Base-by-base conservation (phyloP, 768 basidiomycete genomes). In the Boletus reticuloceps region DNA sequence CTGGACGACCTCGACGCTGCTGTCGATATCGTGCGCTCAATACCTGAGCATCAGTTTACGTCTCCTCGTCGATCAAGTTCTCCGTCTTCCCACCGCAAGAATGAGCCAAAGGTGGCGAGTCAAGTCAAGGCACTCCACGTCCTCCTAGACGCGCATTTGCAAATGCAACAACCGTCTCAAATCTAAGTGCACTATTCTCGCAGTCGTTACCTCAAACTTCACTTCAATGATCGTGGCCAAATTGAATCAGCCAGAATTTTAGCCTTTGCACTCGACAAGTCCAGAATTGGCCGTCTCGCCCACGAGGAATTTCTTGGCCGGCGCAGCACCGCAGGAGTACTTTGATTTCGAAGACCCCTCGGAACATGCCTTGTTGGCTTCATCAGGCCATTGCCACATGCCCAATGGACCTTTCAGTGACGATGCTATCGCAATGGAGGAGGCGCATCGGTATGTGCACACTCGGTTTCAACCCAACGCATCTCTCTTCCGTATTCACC, bases 1-100 rank as follows among this genome's bases (percentile, higher is more conserved):
- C 79, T 98, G 6, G 94, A 98, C 66, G 94, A 99, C 65, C 85
- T 99, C 8, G 94, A 97, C 53, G 81, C 83, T 0, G 97, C 96
- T 0, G 78, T 91, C 2, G 79, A 82, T 1, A 92, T 99, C 54
- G 84, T 81, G 1, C 85, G 89, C 11, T 70, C 78, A 0, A 80
- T 88, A 0, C 93, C 92, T 2, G 82, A 82, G 56, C 70, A 76
- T n/a, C n/a, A n/a, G n/a, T n/a, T n/a, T n/a, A n/a, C n/a, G n/a
- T n/a, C n/a, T n/a, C n/a, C n/a, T n/a, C n/a, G n/a, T n/a, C n/a
- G n/a, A n/a, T n/a, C n/a, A n/a, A n/a, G n/a, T n/a, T n/a, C n/a
- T n/a, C n/a, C n/a, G n/a, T n/a, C n/a, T n/a, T n/a, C n/a, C n/a
- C n/a, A n/a, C n/a, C n/a, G n/a, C n/a, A n/a, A n/a, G n/a, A n/a